Conservation (phyloP, 1,139 yeast species). For the Pichia sp. region DNA sequence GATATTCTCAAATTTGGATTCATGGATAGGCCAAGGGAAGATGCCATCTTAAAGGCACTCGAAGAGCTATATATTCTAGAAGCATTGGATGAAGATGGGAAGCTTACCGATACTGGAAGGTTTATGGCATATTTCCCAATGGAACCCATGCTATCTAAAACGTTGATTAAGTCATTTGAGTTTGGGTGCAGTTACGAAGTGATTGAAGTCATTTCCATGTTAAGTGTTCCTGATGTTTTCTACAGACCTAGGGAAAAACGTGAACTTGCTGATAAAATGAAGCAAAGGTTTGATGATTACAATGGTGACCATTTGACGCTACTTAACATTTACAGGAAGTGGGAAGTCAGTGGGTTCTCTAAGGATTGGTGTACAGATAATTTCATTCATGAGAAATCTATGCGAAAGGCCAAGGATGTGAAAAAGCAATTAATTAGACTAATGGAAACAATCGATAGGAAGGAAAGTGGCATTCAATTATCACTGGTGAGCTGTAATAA, state of each 20-base stretch:
- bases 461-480: slow-evolving; percentile 27
- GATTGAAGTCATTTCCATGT: slow-evolving; percentile 82
- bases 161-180: slow-evolving; percentile 67
- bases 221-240: slow-evolving; percentile 81
- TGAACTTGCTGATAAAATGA: slow-evolving; percentile 66
- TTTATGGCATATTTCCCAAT: slow-evolving; percentile 92
- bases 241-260: slow-evolving; percentile 79
- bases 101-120: slow-evolving; percentile 65
- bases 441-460: slow-evolving; percentile 45
- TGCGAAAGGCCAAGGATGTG: slow-evolving; percentile 74
- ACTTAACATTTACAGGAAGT: slow-evolving; percentile 70
- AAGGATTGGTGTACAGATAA: slow-evolving; percentile 77
- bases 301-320: slow-evolving; percentile 93
- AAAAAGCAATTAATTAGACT: slow-evolving; percentile 61
- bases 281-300: slow-evolving; percentile 75
- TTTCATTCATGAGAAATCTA: slow-evolving; percentile 72
- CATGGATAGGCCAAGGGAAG: slow-evolving; percentile 90
- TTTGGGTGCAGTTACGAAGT: slow-evolving; percentile 78
- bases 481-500: slow-evolving; percentile 47
- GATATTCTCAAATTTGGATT: slow-evolving; percentile 77
- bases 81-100: slow-evolving; percentile 77
- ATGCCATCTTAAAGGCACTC: slow-evolving; percentile 68
- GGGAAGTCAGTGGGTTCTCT: slow-evolving; percentile 59
- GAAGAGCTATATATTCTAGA: slow-evolving; percentile 77
- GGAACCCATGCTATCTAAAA: slow-evolving; percentile 87